A percentile compares a stretch with the other conserved stretches of the same genome.
Evolutionary conservation across 345 rosid species (phyloP).

Genomic region (Linum usitatissimum): DNA sequence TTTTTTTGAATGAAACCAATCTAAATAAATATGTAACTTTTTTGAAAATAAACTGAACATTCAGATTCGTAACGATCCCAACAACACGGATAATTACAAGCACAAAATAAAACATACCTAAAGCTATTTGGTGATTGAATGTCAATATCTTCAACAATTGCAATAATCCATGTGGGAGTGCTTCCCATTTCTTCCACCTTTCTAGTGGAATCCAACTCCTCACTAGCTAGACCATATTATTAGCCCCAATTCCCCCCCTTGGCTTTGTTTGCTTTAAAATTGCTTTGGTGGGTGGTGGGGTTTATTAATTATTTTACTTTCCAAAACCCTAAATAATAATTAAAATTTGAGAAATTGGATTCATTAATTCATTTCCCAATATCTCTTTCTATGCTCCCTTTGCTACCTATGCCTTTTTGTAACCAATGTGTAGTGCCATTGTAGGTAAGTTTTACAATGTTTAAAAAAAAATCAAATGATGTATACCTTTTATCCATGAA

Average conservation of each 20-base stretch:
- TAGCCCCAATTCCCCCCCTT: constrained; percentile 19
- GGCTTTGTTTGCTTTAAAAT: not conserved
- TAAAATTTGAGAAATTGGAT: constrained; percentile 5
- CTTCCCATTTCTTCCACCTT: constrained; percentile 19
- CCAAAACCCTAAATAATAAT: constrained; percentile 36
- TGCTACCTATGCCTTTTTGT: constrained; percentile 18
- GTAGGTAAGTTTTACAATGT: constrained; percentile 10
- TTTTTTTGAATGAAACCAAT: too few species aligned
- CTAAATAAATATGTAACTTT: not conserved
- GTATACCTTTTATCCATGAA: too few species aligned
- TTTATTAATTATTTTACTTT: constrained; percentile 26
- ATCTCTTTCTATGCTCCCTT: not conserved
- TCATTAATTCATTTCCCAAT: not conserved
- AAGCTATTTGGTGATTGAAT: constrained; percentile 5
- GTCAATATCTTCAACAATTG: constrained; percentile 24
- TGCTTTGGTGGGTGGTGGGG: constrained; percentile 25
- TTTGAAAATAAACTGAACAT: constrained; percentile 7
- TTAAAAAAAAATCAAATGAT: not conserved
- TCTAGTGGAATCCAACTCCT: constrained; percentile 75
- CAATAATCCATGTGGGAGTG: constrained; percentile 24
- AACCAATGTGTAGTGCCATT: constrained; percentile 15
- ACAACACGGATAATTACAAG: too few species aligned
- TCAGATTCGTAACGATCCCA: too few species aligned
- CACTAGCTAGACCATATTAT: constrained; percentile 37
- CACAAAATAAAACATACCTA: too few species aligned